phyloP scores from a whole-genome alignment of 192 early-diverging fungal genomes.

The Glomus cerebriforme region DNA sequence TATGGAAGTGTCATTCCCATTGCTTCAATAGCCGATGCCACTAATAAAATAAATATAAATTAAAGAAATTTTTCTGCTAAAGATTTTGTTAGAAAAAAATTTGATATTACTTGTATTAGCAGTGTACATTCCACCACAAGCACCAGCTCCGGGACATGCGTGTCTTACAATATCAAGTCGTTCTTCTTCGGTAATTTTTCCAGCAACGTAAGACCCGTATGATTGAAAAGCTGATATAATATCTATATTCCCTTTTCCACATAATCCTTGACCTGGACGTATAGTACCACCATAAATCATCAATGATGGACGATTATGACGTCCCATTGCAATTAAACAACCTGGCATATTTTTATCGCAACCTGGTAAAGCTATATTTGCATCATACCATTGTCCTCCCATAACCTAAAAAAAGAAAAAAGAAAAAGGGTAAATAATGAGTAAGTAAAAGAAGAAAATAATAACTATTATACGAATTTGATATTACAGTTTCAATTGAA shows the following conservation, averaged over 20 bases:
- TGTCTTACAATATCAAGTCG: conserved; percentile 72
- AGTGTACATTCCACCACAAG: conserved; percentile 99
- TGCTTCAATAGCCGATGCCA: conserved; percentile 96
- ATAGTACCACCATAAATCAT: conserved; percentile 99
- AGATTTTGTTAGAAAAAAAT: neutral
- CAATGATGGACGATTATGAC: conserved; percentile 93
- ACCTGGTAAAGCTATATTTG: conserved; percentile 95
- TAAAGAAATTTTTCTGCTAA: neutral
- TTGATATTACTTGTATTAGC: conserved; percentile 82
- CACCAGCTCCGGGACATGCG: conserved; percentile 88
- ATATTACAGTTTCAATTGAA: conserved; percentile 90
- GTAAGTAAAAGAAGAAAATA: neutral
- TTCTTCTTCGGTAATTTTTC: conserved; percentile 86
- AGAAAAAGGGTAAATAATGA: neutral
- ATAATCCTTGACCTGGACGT: conserved; percentile 68
- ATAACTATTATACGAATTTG: neutral
- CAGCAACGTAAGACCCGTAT: conserved; percentile 92
- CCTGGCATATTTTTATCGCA: conserved; percentile 99
- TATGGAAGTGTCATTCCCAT: conserved; percentile 98
- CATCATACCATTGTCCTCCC: conserved; percentile 98
- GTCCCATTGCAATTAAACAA: conserved; percentile 92
- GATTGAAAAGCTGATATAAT: conserved; percentile 97
- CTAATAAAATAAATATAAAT: conserved; percentile 38
- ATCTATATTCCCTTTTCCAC: conserved; percentile 76
- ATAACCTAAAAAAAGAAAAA: conserved; percentile 63